phyloP scores from a whole-genome alignment of 2,329 filamentous ascomycete genomes.

The Bipolaris bicolor region DNA sequence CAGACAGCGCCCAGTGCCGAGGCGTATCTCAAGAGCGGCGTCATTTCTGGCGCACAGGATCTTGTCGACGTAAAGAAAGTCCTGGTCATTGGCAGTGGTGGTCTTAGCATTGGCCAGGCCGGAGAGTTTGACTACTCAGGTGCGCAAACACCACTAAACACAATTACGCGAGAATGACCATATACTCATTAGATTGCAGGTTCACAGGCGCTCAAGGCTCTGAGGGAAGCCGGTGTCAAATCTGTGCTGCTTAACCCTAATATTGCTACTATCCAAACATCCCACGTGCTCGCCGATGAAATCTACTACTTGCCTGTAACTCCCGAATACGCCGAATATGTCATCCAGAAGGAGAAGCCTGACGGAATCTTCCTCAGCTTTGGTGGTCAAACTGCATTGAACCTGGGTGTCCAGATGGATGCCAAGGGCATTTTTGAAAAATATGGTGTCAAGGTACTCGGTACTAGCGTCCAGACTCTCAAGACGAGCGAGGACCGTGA shows the following conservation, averaged over 20 bases:
- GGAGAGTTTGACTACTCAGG: constrained; percentile 99
- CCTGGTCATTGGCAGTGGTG: constrained; percentile 92
- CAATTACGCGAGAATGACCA: background rate
- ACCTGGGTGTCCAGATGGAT: constrained; percentile 97
- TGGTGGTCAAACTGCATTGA: constrained; percentile 95
- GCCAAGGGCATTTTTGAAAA: constrained; percentile 93
- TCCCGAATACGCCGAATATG: constrained; percentile 95
- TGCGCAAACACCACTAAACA: constrained; percentile 49
- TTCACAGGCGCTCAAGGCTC: constrained; percentile 92
- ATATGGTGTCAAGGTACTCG: constrained; percentile 93
- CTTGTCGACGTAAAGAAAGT: constrained; percentile 95
- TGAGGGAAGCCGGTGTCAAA: constrained; percentile 91
- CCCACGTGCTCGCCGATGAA: constrained; percentile 93
- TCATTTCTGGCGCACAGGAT: constrained; percentile 76
- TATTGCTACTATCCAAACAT: constrained; percentile 97
- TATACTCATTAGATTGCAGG: constrained; percentile 59
- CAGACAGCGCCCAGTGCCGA: constrained; percentile 80
- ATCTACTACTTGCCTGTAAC: constrained; percentile 98
- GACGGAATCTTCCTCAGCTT: constrained; percentile 98
- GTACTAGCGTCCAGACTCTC: constrained; percentile 91
- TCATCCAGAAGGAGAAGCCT: constrained; percentile 93
- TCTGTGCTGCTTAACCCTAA: constrained; percentile 97
- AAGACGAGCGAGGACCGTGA: constrained; percentile 96
- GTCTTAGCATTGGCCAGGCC: constrained; percentile 94
- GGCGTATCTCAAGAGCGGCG: constrained; percentile 88